These are phyloP conservation scores for Rhamnella rubrinervis DNA, from an alignment of 331 rosid genomes.

Conservation along the genomic window DNA sequence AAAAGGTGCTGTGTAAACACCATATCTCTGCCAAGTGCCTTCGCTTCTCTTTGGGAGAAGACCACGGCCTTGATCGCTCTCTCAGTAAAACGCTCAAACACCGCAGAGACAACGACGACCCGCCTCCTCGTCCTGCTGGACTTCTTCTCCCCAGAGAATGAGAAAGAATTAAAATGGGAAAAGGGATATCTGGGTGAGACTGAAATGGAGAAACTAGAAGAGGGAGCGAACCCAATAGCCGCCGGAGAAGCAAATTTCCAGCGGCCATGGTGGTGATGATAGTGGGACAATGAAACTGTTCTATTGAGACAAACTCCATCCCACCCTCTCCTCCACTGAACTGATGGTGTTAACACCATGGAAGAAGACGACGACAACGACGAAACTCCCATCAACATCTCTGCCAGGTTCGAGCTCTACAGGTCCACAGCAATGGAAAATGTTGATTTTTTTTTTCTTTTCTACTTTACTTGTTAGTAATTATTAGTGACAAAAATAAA, in stretches of 20 bases:
- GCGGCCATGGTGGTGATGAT: no score
- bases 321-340: conserved; percentile 4
- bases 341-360: conserved; percentile 6
- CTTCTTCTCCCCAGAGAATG: background rate
- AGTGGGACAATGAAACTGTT: no score
- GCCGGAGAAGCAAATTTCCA: background rate
- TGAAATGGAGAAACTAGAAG: conserved; percentile 14
- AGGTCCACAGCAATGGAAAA: no score
- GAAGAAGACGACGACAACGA: conserved; percentile 2
- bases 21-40: conserved; percentile 49
- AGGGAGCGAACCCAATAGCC: background rate
- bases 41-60: conserved; percentile 76
- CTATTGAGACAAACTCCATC: no score
- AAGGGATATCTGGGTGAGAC: conserved; percentile 13
- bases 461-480: no score
- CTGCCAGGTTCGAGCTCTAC: no score
- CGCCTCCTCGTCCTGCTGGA: conserved; percentile 17
- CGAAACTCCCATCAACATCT: conserved; percentile 10
- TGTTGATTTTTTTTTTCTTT: no score
- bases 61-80: conserved; percentile 68
- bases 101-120: conserved; percentile 35
- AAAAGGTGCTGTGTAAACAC: conserved; percentile 71
- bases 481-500: background rate
- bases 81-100: conserved; percentile 74
- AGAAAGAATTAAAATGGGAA: conserved; percentile 19